Evolutionary conservation across 1,139 yeast genomes (phyloP).

Genomic region (Zygoascus sp.): DNA sequence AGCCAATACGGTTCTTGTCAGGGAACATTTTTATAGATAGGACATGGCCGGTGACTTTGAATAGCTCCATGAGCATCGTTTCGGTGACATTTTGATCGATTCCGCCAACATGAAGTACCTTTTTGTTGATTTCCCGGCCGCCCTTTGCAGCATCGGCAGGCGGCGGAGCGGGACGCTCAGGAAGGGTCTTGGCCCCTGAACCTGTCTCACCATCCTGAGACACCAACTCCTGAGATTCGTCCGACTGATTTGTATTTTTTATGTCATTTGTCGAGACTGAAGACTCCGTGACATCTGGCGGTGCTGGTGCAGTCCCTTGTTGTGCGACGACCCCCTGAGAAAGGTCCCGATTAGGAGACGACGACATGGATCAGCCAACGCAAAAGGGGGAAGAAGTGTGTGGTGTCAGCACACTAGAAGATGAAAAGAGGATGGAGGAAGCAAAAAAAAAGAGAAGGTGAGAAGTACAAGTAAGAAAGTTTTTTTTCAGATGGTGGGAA

Average conservation of each 20-base stretch:
- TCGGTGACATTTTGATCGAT: conserved; percentile 64
- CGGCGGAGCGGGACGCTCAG: not conserved
- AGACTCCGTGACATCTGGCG: not conserved
- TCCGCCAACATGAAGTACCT: conserved; percentile 73
- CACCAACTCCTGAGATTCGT: too few species aligned
- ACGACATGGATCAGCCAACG: not conserved
- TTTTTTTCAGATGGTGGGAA: too few species aligned
- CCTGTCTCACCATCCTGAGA: not conserved
- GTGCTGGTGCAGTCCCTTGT: conserved; percentile 1
- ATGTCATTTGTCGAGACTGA: too few species aligned
- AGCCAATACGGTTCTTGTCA: conserved; percentile 22
- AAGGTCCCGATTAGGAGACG: conserved; percentile 3
- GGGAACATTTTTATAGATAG: conserved; percentile 10
- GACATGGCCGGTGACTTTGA: conserved; percentile 58
- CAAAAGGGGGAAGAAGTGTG: too few species aligned
- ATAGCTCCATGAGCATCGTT: conserved; percentile 55
- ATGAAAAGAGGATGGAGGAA: not conserved
- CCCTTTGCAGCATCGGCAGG: conserved; percentile 7
- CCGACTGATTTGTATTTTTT: not conserved
- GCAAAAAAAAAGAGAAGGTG: not conserved
- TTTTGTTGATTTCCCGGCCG: conserved; percentile 72
- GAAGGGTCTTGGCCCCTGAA: not conserved
- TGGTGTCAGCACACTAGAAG: too few species aligned
- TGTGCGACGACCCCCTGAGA: not conserved
- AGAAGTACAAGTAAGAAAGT: too few species aligned